Percentiles rank a stretch among this genome's conserved stretches.
Evolutionary conservation across 371 early-diverging fungal species (phyloP).

Genomic region (Fennellomyces sp.): DNA sequence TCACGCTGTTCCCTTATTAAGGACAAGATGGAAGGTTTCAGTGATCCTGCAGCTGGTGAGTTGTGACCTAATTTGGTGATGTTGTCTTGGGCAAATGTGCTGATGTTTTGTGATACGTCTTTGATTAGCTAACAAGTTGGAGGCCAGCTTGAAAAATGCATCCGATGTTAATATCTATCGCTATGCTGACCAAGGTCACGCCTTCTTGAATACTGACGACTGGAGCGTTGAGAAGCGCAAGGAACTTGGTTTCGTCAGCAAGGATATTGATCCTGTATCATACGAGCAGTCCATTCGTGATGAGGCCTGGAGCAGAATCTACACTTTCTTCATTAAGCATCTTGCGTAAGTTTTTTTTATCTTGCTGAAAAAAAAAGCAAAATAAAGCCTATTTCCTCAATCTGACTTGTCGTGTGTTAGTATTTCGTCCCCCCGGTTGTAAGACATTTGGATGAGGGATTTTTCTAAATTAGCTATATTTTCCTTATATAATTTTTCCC

Average conservation of each 20-base stretch:
- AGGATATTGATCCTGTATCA: slow-evolving; percentile 16
- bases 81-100: too few species aligned
- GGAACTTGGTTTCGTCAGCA: slow-evolving; percentile 33
- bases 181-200: slow-evolving; percentile 41
- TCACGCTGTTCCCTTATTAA: not conserved
- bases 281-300: slow-evolving; percentile 30
- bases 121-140: slow-evolving; percentile 15
- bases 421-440: not conserved
- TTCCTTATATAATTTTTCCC: not conserved
- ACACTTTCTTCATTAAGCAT: slow-evolving; percentile 41
- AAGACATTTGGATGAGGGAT: not conserved
- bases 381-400: too few species aligned
- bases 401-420: too few species aligned
- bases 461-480: not conserved
- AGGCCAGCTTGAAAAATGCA: slow-evolving; percentile 11
- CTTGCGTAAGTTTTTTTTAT: slow-evolving; percentile 13
- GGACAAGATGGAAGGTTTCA: slow-evolving; percentile 45
- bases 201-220: slow-evolving; percentile 48
- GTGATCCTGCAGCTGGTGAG: slow-evolving; percentile 38
- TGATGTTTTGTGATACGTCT: not conserved
- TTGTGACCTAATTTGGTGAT: not conserved
- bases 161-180: slow-evolving; percentile 40
- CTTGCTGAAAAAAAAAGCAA: not conserved
- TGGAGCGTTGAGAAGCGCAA: slow-evolving; percentile 38
- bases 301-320: slow-evolving; percentile 44